These are phyloP conservation scores for Phytophthora sojae DNA, from an alignment of 352 stramenopile genomes.

Conservation along the genomic window DNA sequence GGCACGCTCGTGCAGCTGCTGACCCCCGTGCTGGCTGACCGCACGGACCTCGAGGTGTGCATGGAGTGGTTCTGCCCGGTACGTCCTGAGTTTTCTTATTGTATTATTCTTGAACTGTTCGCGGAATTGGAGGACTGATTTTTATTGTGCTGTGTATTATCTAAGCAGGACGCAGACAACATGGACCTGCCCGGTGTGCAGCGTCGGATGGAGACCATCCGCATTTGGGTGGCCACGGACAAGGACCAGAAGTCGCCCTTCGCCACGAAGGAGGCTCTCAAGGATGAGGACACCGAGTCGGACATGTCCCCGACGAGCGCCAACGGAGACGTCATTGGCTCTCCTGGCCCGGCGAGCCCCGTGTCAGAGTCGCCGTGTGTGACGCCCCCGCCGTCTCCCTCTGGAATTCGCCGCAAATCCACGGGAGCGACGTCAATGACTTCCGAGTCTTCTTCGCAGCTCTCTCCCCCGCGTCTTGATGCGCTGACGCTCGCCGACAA, in stretches of 20 bases:
- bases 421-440: slow-evolving; percentile 52
- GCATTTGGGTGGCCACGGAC: slow-evolving; percentile 89
- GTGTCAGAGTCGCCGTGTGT: slow-evolving; percentile 41
- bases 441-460: slow-evolving; percentile 53
- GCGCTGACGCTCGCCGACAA: slow-evolving; percentile 54
- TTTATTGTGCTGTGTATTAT: neutral
- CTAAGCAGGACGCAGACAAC: slow-evolving; percentile 65
- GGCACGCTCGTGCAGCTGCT: slow-evolving; percentile 76
- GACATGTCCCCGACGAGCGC: slow-evolving; percentile 60
- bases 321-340: slow-evolving; percentile 53
- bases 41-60: slow-evolving; percentile 84
- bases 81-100: slow-evolving; percentile 30
- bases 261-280: slow-evolving; percentile 47
- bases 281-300: slow-evolving; percentile 75
- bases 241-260: slow-evolving; percentile 90
- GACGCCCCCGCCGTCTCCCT: slow-evolving; percentile 62
- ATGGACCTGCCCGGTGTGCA: slow-evolving; percentile 63
- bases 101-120: slow-evolving; percentile 10
- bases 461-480: slow-evolving; percentile 51
- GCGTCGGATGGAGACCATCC: slow-evolving; percentile 78
- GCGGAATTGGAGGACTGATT: slow-evolving; percentile 14
- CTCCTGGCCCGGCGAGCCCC: slow-evolving; percentile 64
- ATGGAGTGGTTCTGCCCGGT: slow-evolving; percentile 91
- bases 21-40: slow-evolving; percentile 83
- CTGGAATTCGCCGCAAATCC: slow-evolving; percentile 43